phyloP scores from a whole-genome alignment of 352 stramenopile genomes.

The Stramenopiles sp. region DNA sequence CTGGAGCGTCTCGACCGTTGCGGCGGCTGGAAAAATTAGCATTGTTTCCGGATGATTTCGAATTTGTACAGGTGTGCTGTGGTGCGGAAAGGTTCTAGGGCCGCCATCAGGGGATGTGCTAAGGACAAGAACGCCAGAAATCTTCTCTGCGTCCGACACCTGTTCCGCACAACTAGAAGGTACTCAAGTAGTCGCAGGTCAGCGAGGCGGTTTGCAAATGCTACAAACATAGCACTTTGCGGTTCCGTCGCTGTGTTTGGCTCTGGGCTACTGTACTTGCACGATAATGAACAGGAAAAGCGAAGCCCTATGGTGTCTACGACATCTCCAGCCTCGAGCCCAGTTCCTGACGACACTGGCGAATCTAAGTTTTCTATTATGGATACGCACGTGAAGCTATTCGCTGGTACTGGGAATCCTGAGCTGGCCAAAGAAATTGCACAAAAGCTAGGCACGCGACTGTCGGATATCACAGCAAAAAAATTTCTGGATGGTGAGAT shows the following conservation, averaged over 20 bases:
- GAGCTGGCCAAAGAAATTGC: slow-evolving; percentile 67
- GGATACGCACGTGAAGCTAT: slow-evolving; percentile 46
- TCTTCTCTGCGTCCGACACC: no score
- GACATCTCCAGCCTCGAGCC: background rate
- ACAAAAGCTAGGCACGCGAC: slow-evolving; percentile 49
- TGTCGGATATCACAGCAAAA: slow-evolving; percentile 60
- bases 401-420: slow-evolving; percentile 67
- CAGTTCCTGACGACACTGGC: background rate
- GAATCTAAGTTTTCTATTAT: background rate
- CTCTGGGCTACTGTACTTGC: no score
- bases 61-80: no score
- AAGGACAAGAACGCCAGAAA: no score
- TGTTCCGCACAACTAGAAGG: no score
- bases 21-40: no score
- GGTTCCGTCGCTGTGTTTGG: background rate
- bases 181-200: background rate
- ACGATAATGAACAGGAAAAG: background rate
- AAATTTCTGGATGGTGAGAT: slow-evolving; percentile 75
- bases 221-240: background rate
- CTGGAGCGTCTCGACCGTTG: no score
- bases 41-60: no score
- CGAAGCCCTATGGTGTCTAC: background rate
- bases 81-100: no score
- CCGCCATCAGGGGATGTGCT: no score
- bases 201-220: background rate